These are phyloP conservation scores for Prunus fruticosa DNA, from an alignment of 306 rosid genomes.

Conservation along the genomic window DNA sequence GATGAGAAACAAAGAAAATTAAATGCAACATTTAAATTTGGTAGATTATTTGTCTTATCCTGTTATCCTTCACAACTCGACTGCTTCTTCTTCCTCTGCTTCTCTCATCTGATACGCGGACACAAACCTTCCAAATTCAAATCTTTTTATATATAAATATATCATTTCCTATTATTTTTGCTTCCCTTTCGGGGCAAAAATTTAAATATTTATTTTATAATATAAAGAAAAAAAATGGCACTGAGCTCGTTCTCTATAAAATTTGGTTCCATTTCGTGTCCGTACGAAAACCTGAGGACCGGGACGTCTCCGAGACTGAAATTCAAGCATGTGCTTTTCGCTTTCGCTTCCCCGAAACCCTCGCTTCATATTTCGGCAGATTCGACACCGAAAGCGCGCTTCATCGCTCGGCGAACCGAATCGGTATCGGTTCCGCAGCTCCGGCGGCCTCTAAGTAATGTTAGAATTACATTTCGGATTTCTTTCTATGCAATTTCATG, in stretches of 20 bases:
- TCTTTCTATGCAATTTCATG: neutral
- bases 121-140: neutral
- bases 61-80: neutral
- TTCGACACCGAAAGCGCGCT: slow-evolving; percentile 57
- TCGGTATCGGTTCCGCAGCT: slow-evolving; percentile 67
- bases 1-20: too few species aligned
- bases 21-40: neutral
- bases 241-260: slow-evolving; percentile 32
- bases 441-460: slow-evolving; percentile 82
- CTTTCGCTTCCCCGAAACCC: slow-evolving; percentile 13
- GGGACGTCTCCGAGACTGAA: neutral
- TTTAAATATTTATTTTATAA: neutral
- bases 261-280: slow-evolving; percentile 30
- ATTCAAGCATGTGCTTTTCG: slow-evolving; percentile 7
- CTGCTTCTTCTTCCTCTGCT: neutral
- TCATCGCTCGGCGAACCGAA: slow-evolving; percentile 74
- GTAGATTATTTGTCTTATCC: neutral
- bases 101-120: neutral
- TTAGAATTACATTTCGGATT: slow-evolving; percentile 17
- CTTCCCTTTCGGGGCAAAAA: neutral
- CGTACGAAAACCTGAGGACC: slow-evolving; percentile 13
- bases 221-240: slow-evolving; percentile 41
- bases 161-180: neutral
- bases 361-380: slow-evolving; percentile 57
- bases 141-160: neutral